These are phyloP conservation scores for Uronychia binucleata DNA, from an alignment of 73 alveolate species.

Conservation along the genomic window DNA sequence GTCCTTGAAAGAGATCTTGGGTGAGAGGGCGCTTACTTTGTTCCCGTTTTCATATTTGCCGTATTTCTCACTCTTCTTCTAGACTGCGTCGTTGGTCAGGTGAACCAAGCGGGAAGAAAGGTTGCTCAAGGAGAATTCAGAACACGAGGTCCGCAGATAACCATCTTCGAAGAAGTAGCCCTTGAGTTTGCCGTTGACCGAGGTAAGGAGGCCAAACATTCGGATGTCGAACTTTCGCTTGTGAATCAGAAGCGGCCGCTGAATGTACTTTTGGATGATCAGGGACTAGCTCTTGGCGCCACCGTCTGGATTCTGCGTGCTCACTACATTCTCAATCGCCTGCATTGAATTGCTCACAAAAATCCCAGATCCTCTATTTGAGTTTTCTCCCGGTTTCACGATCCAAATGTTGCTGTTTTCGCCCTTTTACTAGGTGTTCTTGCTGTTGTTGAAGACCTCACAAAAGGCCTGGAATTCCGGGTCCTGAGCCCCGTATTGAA, in stretches of 20 bases:
- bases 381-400: background rate
- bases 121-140: conserved; percentile 39
- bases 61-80: conserved; percentile 45
- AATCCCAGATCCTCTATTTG: background rate
- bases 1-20: conserved; percentile 40
- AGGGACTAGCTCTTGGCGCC: background rate
- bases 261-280: conserved; percentile 51
- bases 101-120: conserved; percentile 44
- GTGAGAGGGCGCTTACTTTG: background rate
- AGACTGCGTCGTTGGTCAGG: conserved; percentile 61
- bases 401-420: background rate
- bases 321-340: background rate
- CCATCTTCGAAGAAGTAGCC: conserved; percentile 67
- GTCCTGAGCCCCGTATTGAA: background rate
- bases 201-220: conserved; percentile 45
- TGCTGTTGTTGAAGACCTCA: no score
- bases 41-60: conserved; percentile 62
- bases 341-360: background rate
- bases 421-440: background rate
- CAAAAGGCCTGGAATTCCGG: background rate
- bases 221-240: conserved; percentile 61
- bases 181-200: conserved; percentile 49
- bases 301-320: background rate
- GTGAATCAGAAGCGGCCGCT: conserved; percentile 46
- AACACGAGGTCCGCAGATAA: conserved; percentile 52